A percentile compares a stretch with the other conserved stretches of the same genome.
phyloP scores from a whole-genome alignment of 2,329 filamentous ascomycete genomes.

The Ophiostoma ips region DNA sequence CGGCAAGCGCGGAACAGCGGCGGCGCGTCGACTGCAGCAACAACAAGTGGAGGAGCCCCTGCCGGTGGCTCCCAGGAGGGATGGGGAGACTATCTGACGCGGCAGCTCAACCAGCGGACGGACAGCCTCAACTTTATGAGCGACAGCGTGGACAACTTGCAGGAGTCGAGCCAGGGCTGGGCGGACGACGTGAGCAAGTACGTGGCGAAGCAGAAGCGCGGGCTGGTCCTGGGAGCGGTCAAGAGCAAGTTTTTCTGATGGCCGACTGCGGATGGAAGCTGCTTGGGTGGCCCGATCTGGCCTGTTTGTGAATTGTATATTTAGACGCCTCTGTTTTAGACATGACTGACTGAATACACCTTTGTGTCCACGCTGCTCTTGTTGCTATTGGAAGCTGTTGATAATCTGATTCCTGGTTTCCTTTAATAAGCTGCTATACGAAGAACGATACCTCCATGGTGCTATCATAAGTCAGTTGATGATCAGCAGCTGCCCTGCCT shows the following conservation, averaged over 20 bases:
- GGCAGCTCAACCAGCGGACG: conserved; percentile 80
- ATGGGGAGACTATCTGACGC: conserved; percentile 67
- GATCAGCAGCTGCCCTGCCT: too few species aligned
- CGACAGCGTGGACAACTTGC: conserved; percentile 71
- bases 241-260: conserved; percentile 39
- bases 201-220: conserved; percentile 75
- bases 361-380: too few species aligned
- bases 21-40: conserved; percentile 17
- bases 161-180: conserved; percentile 70
- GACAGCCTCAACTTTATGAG: conserved; percentile 73
- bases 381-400: too few species aligned
- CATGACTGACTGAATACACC: too few species aligned
- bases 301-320: too few species aligned
- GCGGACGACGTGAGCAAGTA: conserved; percentile 80
- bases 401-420: too few species aligned
- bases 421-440: too few species aligned
- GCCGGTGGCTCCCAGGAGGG: conserved; percentile 36
- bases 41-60: conserved; percentile 11
- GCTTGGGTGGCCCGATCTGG: too few species aligned
- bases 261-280: too few species aligned
- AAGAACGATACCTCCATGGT: too few species aligned
- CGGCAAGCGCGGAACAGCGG: conserved; percentile 35
- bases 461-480: too few species aligned
- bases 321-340: too few species aligned
- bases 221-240: conserved; percentile 57